Evolutionary conservation across 2,329 filamentous ascomycete genomes (phyloP), one percentile per base, ranked within the genome.

Genomic region (Ceratocystis eucalypticola): DNA sequence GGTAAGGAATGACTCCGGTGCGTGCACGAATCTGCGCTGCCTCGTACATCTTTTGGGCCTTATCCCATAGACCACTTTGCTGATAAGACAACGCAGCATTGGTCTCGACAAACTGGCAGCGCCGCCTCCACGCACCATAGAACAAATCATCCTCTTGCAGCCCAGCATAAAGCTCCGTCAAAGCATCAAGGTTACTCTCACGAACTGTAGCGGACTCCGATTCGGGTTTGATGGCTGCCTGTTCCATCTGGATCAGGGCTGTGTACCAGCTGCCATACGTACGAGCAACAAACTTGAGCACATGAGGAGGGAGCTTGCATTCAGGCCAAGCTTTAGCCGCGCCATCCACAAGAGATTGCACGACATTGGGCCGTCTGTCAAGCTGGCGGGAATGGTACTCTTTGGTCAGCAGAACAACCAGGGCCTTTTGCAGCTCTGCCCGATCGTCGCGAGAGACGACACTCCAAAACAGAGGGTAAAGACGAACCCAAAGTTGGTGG

Each of bases 51-150:
- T 89, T 89, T 77, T 99, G 95, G 0, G 95, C 92, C 76, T 97
- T 97, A 72, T 99, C 94, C 95, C 94, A 99, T 84, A 97, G 96
- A 61, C 94, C 94, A 71, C 96, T 96, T 74, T 99, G 95, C 77
- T 99, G 95, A 71, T 96, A 99, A 0, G 94, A 99, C 6, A 99
- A 80, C 1, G 92, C 94, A 15, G 94, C 91, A 73, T 99, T 99
- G 7, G 92, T 97, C 78, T 99, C 95, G 5, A 99, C 88, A 73
- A 96, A 99, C 70, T 96, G 91, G 74, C 92, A 96, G 59, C 94
- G 87, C 66, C 94, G 86, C 68, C 94, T 86, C 94, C 94, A 99
- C 0, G 92, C 95, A 7, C 94, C 94, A 70, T 99, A 97, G 75
- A 97, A 99, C 61, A 99, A 80, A 74, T 99, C 94, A 63, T 97